Evolutionary conservation across 805 yeast species (phyloP).

Genomic region (Ogataea nakhonphanomensis): DNA sequence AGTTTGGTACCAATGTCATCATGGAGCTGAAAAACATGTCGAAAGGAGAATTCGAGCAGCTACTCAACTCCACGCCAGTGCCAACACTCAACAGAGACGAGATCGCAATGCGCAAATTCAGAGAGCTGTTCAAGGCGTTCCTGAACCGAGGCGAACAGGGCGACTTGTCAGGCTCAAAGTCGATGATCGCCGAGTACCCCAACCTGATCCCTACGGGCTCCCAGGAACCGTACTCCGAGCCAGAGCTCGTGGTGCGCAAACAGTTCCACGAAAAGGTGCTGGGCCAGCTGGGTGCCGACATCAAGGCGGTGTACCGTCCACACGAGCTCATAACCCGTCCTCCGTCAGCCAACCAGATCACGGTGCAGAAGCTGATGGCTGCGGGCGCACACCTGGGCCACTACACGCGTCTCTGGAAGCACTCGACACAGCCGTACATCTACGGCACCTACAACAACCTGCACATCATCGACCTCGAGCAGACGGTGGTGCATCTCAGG

Average conservation of each 20-base stretch:
- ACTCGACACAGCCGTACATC: slow-evolving; percentile 79
- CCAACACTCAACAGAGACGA: slow-evolving; percentile 32
- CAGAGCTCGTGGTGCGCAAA: slow-evolving; percentile 76
- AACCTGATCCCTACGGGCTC: slow-evolving; percentile 57
- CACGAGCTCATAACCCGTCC: slow-evolving; percentile 64
- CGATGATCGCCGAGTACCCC: slow-evolving; percentile 45
- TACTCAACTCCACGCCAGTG: slow-evolving; percentile 23
- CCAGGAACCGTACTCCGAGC: slow-evolving; percentile 65
- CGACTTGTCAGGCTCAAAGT: slow-evolving; percentile 23
- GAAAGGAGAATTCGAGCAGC: slow-evolving; percentile 25
- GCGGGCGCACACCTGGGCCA: slow-evolving; percentile 97
- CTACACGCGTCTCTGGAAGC: slow-evolving; percentile 72
- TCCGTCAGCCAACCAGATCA: slow-evolving; percentile 49
- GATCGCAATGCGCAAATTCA: slow-evolving; percentile 25
- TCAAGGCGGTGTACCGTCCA: slow-evolving; percentile 67
- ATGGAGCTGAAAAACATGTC: slow-evolving; percentile 22
- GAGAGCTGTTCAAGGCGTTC: slow-evolving; percentile 27
- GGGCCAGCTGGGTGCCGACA: slow-evolving; percentile 60
- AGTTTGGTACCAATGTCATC: slow-evolving; percentile 1
- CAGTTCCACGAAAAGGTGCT: slow-evolving; percentile 53
- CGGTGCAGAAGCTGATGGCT: slow-evolving; percentile 72
- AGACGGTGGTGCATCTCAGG: slow-evolving; percentile 70
- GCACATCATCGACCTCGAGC: slow-evolving; percentile 85
- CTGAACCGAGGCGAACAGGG: slow-evolving; percentile 23
- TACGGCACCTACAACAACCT: slow-evolving; percentile 89